Percentiles rank a stretch among this genome's conserved stretches.
Evolutionary conservation across 306 rosid genomes (phyloP).

Genomic region (Quercus dentata): DNA sequence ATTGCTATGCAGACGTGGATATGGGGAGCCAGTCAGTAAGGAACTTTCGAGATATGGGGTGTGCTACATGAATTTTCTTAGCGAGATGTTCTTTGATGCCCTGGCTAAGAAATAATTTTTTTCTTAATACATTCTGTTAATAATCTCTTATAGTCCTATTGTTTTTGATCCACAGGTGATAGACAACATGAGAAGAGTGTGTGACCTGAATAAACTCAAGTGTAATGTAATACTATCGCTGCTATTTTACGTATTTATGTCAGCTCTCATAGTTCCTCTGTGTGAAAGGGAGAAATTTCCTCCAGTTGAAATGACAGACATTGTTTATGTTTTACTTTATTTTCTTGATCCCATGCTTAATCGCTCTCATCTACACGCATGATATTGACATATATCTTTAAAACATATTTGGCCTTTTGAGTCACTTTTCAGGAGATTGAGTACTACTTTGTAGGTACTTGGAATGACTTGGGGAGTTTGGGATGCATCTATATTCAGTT

Average conservation of each 20-base stretch:
- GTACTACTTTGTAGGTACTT: conserved; percentile 43
- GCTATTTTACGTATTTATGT: not conserved
- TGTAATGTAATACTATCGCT: conserved; percentile 55
- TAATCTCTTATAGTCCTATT: conserved; percentile 9
- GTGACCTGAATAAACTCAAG: conserved; percentile 65
- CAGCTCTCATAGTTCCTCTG: not conserved
- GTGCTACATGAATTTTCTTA: not conserved
- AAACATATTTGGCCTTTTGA: conserved; percentile 1
- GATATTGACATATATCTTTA: not conserved
- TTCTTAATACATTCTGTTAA: not conserved
- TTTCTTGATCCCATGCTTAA: not conserved
- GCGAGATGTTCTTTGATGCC: not conserved
- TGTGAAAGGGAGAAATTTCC: not conserved
- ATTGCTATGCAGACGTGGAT: not conserved
- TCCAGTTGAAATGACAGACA: not conserved
- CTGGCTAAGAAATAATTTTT: not conserved
- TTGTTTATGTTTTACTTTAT: not conserved
- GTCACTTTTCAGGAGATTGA: conserved; percentile 5
- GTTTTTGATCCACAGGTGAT: conserved; percentile 63
- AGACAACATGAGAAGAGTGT: conserved; percentile 70
- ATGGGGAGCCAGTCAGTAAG: not conserved
- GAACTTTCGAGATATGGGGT: not conserved
- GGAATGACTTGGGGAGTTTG: conserved; percentile 93
- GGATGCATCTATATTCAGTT: conserved; percentile 67
- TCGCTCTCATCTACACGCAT: not conserved